Conservation (phyloP, 208 protist genomes). For the Trypanosoma melophagium region DNA sequence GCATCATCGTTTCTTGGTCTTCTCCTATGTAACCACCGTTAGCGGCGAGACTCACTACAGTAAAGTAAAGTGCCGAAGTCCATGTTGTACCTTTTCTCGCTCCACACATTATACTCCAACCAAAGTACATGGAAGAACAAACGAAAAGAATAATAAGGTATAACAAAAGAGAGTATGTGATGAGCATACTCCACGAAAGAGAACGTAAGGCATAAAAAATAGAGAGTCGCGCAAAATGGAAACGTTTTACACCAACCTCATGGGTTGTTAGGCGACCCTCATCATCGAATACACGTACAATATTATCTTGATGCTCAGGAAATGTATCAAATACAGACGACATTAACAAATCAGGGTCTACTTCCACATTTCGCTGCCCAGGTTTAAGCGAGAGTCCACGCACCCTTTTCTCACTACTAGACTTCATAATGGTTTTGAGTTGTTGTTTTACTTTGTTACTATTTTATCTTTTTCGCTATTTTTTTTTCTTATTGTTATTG, state of each 20-base stretch:
- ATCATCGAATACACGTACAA: constrained; percentile 68
- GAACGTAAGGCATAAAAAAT: constrained; percentile 72
- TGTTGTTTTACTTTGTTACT: constrained; percentile 9
- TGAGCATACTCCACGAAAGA: constrained; percentile 50
- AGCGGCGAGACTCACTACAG: constrained; percentile 76
- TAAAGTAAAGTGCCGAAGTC: constrained; percentile 73
- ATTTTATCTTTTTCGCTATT: constrained; percentile 11
- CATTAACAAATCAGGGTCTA: constrained; percentile 1
- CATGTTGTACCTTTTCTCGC: constrained; percentile 34
- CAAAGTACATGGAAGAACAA: constrained; percentile 51
- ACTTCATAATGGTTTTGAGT: neutral
- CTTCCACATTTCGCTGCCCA: neutral
- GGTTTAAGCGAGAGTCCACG: constrained; percentile 20
- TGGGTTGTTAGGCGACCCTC: constrained; percentile 56
- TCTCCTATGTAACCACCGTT: constrained; percentile 88
- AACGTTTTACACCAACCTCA: constrained; percentile 65
- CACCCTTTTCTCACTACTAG: neutral
- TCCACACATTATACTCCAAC: constrained; percentile 61
- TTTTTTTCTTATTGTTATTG: no score
- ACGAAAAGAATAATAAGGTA: constrained; percentile 65
- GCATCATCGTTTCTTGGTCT: constrained; percentile 53
- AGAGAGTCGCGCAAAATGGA: constrained; percentile 64
- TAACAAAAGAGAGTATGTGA: constrained; percentile 58
- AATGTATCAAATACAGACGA: constrained; percentile 13
- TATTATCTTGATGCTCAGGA: neutral